phyloP scores from a whole-genome alignment of 2,329 filamentous ascomycete genomes.

The Tolypocladium capitatum region DNA sequence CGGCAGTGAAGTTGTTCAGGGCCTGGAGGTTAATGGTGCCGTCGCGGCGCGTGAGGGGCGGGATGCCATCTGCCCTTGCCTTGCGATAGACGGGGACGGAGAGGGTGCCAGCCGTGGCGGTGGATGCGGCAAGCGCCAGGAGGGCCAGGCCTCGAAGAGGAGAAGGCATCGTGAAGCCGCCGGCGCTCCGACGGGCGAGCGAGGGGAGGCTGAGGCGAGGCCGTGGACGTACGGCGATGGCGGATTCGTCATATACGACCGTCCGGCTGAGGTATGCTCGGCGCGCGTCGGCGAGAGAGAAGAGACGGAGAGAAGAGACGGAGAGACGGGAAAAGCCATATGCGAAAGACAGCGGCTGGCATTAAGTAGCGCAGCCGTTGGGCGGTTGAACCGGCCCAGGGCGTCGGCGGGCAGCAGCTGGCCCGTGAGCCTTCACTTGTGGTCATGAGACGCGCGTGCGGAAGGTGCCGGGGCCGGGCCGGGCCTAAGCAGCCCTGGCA shows the following conservation, averaged over 20 bases:
- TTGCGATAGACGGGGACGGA: conserved; percentile 8
- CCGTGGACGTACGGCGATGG: not conserved
- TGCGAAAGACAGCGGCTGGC: too few relatives aligned
- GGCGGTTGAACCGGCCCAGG: too few relatives aligned
- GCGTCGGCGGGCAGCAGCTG: too few relatives aligned
- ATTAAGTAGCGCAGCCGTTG: too few relatives aligned
- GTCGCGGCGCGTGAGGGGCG: conserved; percentile 12
- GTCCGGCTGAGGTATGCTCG: too few relatives aligned
- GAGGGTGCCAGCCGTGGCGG: conserved; percentile 10
- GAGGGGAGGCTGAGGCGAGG: not conserved
- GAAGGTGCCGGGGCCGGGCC: too few relatives aligned
- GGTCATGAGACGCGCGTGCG: too few relatives aligned
- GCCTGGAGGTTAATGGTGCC: conserved; percentile 20
- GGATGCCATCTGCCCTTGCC: not conserved
- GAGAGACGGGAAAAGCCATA: too few relatives aligned
- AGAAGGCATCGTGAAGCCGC: not conserved
- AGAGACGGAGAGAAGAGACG: not conserved
- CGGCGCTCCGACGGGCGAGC: not conserved
- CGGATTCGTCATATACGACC: not conserved
- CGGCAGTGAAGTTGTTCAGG: conserved; percentile 40
- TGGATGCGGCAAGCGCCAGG: conserved; percentile 7
- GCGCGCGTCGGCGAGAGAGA: too few relatives aligned
- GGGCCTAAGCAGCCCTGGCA: too few relatives aligned
- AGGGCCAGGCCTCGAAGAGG: conserved; percentile 9
- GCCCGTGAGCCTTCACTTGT: too few relatives aligned